Percentiles rank a stretch among this genome's conserved stretches.
Evolutionary conservation across 169 alveolate genomes (phyloP).

Genomic region (Plasmodium relictum): DNA sequence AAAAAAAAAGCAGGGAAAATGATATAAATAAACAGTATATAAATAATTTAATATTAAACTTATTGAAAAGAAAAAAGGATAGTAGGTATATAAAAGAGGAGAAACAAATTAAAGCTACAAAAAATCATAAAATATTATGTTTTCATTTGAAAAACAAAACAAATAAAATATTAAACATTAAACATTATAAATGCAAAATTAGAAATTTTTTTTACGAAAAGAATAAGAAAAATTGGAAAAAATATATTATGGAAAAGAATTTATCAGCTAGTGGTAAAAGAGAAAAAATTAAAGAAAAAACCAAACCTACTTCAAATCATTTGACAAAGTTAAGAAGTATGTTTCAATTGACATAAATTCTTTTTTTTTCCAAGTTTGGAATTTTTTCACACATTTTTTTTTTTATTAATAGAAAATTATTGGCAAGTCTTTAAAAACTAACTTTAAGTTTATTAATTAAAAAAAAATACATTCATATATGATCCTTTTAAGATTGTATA

Average conservation of each 20-base stretch:
- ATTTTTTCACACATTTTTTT: too few relatives aligned
- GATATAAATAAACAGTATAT: slow-evolving; percentile 37
- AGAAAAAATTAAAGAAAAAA: slow-evolving; percentile 15
- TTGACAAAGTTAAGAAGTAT: slow-evolving; percentile 34
- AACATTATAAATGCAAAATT: slow-evolving; percentile 7
- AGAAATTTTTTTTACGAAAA: background rate
- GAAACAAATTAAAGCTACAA: background rate
- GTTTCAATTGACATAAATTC: slow-evolving; percentile 29
- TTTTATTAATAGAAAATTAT: too few relatives aligned
- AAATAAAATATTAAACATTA: background rate
- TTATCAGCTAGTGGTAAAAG: background rate
- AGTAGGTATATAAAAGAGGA: background rate
- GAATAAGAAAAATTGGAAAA: slow-evolving; percentile 4
- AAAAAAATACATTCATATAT: too few relatives aligned
- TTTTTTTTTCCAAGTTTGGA: background rate
- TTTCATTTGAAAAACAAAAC: slow-evolving; percentile 9
- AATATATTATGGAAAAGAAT: background rate
- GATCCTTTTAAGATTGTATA: too few relatives aligned
- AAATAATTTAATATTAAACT: slow-evolving; percentile 55
- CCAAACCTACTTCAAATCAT: slow-evolving; percentile 17
- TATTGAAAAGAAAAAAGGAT: slow-evolving; percentile 45
- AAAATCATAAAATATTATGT: background rate
- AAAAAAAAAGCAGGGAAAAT: slow-evolving; percentile 33
- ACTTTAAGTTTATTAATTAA: too few relatives aligned
- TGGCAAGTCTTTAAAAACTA: too few relatives aligned